Percentiles rank a stretch among this genome's conserved stretches.
These are phyloP conservation scores for Meredithiella fracta DNA, from an alignment of 2,329 filamentous ascomycete genomes.

Conservation along the genomic window DNA sequence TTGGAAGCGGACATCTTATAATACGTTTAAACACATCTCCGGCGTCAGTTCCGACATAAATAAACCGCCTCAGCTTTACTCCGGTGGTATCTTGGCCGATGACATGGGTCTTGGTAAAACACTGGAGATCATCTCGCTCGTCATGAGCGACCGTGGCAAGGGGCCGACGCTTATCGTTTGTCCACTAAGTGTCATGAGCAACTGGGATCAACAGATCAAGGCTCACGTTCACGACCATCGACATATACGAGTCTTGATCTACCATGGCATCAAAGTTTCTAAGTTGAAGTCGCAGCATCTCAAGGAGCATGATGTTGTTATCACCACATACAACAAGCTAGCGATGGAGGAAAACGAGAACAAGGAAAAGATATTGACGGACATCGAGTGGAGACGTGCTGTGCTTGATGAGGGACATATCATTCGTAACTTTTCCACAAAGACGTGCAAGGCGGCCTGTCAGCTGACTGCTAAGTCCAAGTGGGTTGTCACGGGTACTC, in stretches of 20 bases:
- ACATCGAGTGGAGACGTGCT: constrained; percentile 56
- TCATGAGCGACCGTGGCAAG: constrained; percentile 38
- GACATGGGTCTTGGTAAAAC: constrained; percentile 92
- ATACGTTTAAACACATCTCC: background rate
- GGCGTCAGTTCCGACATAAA: background rate
- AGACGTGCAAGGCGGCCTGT: constrained; percentile 52
- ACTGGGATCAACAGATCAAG: constrained; percentile 69
- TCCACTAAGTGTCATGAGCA: constrained; percentile 75
- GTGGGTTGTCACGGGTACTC: constrained; percentile 69
- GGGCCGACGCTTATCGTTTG: constrained; percentile 64
- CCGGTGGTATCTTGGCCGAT: constrained; percentile 73
- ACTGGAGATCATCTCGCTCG: constrained; percentile 65
- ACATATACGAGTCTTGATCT: constrained; percentile 50
- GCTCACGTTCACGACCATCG: constrained; percentile 51
- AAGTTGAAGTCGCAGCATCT: constrained; percentile 41
- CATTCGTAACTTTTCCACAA: constrained; percentile 62
- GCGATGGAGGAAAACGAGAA: constrained; percentile 44
- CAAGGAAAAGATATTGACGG: constrained; percentile 21
- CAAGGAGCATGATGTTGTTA: constrained; percentile 53
- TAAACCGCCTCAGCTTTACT: constrained; percentile 45
- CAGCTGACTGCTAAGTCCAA: constrained; percentile 51
- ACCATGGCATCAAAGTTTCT: constrained; percentile 36
- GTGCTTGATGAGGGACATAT: constrained; percentile 73
- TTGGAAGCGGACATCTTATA: constrained; percentile 1
- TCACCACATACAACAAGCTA: constrained; percentile 72